phyloP scores from a whole-genome alignment of 176 grass and related monocot genomes.

The Dactylis glomerata region DNA sequence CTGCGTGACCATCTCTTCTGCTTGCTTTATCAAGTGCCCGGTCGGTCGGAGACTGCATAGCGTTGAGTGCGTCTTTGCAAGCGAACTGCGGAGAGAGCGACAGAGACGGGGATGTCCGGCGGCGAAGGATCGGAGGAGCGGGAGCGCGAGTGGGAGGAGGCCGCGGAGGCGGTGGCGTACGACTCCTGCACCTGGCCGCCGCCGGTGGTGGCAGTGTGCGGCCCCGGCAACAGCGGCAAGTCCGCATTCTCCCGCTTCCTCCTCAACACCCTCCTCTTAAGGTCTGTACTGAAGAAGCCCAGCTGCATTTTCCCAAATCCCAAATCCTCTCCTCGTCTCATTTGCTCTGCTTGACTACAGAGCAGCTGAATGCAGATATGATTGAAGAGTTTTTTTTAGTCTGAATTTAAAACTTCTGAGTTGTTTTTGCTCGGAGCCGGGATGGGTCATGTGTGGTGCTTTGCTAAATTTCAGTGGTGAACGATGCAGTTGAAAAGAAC shows the following conservation, averaged over 20 bases:
- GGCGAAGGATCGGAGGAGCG: not conserved
- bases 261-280: slow-evolving; percentile 60
- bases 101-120: not conserved
- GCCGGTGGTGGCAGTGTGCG: slow-evolving; percentile 60
- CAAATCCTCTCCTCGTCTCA: not conserved
- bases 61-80: not conserved
- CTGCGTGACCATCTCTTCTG: too few species aligned
- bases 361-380: not conserved
- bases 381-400: not conserved
- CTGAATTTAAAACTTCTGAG: not conserved
- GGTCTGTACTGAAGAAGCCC: not conserved
- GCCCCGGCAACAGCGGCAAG: slow-evolving; percentile 70
- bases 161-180: slow-evolving; percentile 51
- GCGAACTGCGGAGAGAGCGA: not conserved
- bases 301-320: not conserved
- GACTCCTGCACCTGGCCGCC: slow-evolving; percentile 64
- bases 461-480: not conserved
- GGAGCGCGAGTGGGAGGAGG: slow-evolving; percentile 51
- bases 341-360: not conserved
- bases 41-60: not conserved
- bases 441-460: not conserved
- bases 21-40: too few species aligned
- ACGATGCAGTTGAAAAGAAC: not conserved
- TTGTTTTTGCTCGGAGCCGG: not conserved
- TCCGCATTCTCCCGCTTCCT: slow-evolving; percentile 64